Percentiles rank a stretch among this genome's conserved stretches.
These are phyloP conservation scores for Hymenoscyphus repandus DNA, from an alignment of 2,329 filamentous ascomycete species.

Conservation along the genomic window DNA sequence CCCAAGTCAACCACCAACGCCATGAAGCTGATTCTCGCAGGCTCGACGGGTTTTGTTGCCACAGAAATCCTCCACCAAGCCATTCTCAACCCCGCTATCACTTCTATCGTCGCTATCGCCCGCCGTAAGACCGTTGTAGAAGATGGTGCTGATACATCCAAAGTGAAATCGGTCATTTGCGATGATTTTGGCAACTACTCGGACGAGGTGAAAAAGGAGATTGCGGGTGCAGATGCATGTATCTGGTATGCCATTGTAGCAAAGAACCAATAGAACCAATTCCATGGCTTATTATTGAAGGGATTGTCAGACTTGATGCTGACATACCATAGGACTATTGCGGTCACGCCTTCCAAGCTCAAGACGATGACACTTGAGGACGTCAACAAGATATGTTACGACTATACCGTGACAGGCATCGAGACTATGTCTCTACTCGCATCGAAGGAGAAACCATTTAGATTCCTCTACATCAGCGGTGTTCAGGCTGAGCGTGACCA, in stretches of 20 bases:
- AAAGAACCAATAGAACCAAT: not conserved
- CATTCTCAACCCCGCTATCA: conserved; percentile 27
- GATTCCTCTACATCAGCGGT: conserved; percentile 47
- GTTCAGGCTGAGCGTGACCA: conserved; percentile 39
- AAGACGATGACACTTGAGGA: conserved; percentile 32
- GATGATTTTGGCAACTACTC: conserved; percentile 32
- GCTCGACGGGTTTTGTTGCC: conserved; percentile 33
- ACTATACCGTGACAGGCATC: conserved; percentile 33
- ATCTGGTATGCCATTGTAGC: conserved; percentile 31
- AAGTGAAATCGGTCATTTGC: conserved; percentile 31
- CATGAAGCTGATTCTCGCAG: conserved; percentile 35
- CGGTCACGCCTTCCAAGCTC: conserved; percentile 36
- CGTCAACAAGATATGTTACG: conserved; percentile 37
- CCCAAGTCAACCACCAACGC: not conserved
- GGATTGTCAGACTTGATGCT: not conserved
- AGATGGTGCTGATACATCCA: conserved; percentile 15
- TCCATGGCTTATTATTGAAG: too few species aligned
- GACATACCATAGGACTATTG: conserved; percentile 33
- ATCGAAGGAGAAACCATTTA: conserved; percentile 32
- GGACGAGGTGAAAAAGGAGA: conserved; percentile 28
- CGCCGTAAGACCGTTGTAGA: conserved; percentile 21
- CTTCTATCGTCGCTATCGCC: conserved; percentile 29
- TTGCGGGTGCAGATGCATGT: conserved; percentile 32
- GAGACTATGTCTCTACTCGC: conserved; percentile 29
- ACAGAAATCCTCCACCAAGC: conserved; percentile 34